Percentiles rank a stretch among this genome's conserved stretches.
These are phyloP conservation scores for Hygrophoropsis aurantiaca DNA, from an alignment of 768 basidiomycete genomes.

Conservation along the genomic window DNA sequence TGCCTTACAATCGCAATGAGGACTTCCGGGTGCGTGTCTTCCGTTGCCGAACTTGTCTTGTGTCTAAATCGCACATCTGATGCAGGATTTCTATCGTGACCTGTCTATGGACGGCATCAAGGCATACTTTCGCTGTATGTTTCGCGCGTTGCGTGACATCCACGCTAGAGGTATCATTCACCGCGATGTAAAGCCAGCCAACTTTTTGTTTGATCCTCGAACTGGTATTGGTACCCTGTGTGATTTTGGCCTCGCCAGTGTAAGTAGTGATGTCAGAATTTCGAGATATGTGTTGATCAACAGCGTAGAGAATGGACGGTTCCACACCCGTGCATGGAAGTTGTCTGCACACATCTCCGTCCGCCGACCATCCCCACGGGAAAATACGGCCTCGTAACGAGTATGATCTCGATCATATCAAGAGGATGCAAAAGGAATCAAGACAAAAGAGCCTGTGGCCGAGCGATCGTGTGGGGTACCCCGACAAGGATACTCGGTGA, in stretches of 20 bases:
- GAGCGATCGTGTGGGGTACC: slow-evolving; percentile 77
- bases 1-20: slow-evolving; percentile 90
- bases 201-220: slow-evolving; percentile 89
- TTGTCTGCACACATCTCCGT: slow-evolving; percentile 80
- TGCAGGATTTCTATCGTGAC: slow-evolving; percentile 72
- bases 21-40: slow-evolving; percentile 83
- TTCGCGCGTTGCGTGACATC: slow-evolving; percentile 86
- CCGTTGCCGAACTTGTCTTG: neutral
- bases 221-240: slow-evolving; percentile 84
- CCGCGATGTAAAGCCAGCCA: slow-evolving; percentile 97
- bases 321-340: slow-evolving; percentile 43
- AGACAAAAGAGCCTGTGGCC: slow-evolving; percentile 50
- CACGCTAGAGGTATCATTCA: slow-evolving; percentile 88
- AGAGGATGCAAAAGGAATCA: slow-evolving; percentile 60
- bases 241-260: slow-evolving; percentile 95
- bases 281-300: slow-evolving; percentile 4
- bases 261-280: slow-evolving; percentile 36
- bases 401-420: slow-evolving; percentile 49
- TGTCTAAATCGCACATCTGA: slow-evolving; percentile 10
- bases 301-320: slow-evolving; percentile 56
- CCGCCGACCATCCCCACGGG: slow-evolving; percentile 68
- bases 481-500: slow-evolving; percentile 71
- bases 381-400: slow-evolving; percentile 43
- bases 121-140: slow-evolving; percentile 86
- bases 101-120: slow-evolving; percentile 79